These are phyloP conservation scores for Penicillium argentinense DNA, from an alignment of 495 filamentous ascomycete genomes.

Conservation along the genomic window DNA sequence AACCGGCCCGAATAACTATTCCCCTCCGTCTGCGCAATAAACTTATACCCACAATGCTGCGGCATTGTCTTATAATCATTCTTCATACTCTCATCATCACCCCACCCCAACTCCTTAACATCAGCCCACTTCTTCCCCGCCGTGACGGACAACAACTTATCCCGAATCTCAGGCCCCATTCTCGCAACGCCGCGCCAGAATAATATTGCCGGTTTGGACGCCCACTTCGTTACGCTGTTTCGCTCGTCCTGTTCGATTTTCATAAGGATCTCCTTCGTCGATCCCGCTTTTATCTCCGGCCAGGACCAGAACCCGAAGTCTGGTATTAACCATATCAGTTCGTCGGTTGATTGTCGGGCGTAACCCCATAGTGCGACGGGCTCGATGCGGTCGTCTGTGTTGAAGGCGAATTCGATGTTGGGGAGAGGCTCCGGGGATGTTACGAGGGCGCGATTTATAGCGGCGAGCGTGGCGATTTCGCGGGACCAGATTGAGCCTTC, in stretches of 20 bases:
- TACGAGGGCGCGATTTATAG: constrained; percentile 23
- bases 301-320: constrained; percentile 69
- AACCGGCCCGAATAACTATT: constrained; percentile 41
- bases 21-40: constrained; percentile 47
- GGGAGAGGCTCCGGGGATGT: constrained; percentile 46
- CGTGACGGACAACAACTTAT: constrained; percentile 33
- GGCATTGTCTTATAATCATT: constrained; percentile 18
- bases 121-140: constrained; percentile 41
- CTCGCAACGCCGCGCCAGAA: constrained; percentile 39
- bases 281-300: constrained; percentile 51
- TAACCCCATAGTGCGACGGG: constrained; percentile 44
- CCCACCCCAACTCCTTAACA: constrained; percentile 38
- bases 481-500: constrained; percentile 25
- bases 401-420: constrained; percentile 57
- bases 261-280: constrained; percentile 39
- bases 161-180: constrained; percentile 21
- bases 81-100: constrained; percentile 10
- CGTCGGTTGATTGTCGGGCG: constrained; percentile 34
- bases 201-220: constrained; percentile 49
- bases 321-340: constrained; percentile 58
- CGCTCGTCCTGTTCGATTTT: constrained; percentile 32
- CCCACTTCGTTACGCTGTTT: constrained; percentile 27
- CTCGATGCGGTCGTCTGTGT: constrained; percentile 37
- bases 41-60: constrained; percentile 30
- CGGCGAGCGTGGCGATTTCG: constrained; percentile 26